phyloP scores from a whole-genome alignment of 495 filamentous ascomycete genomes.

The Tirmania nivea region DNA sequence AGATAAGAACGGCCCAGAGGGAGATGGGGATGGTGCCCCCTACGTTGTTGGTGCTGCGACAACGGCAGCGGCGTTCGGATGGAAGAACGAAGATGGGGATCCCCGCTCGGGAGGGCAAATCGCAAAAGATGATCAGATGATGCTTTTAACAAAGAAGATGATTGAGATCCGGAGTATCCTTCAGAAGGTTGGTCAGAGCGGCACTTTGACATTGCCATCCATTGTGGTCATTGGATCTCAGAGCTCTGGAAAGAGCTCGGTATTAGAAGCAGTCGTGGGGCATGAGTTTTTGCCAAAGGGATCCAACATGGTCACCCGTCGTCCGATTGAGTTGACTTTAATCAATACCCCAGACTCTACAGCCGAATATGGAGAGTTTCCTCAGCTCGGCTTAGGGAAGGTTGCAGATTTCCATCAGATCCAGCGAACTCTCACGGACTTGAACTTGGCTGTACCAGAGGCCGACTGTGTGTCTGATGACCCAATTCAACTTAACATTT shows the following conservation, averaged over 20 bases:
- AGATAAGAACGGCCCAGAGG: conserved; percentile 16
- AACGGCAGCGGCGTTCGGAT: conserved; percentile 56
- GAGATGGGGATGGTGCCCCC: conserved; percentile 30
- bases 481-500: conserved; percentile 85
- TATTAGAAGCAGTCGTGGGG: conserved; percentile 89
- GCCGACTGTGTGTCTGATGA: conserved; percentile 85
- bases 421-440: conserved; percentile 78
- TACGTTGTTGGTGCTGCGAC: conserved; percentile 35
- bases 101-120: conserved; percentile 35
- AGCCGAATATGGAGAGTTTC: conserved; percentile 92
- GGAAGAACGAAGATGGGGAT: conserved; percentile 51
- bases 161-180: conserved; percentile 92
- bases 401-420: conserved; percentile 86
- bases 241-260: conserved; percentile 94
- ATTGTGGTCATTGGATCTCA: conserved; percentile 98
- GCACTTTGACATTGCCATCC: conserved; percentile 65
- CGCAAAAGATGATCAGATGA: conserved; percentile 95
- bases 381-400: conserved; percentile 70
- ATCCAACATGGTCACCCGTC: conserved; percentile 90
- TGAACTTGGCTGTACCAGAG: conserved; percentile 82
- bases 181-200: conserved; percentile 74
- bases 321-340: conserved; percentile 89
- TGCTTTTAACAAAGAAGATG: conserved; percentile 97
- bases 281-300: conserved; percentile 97
- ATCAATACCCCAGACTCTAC: conserved; percentile 82